These are phyloP conservation scores for Lophium mytilinum DNA, from an alignment of 495 filamentous ascomycete genomes.

Conservation along the genomic window DNA sequence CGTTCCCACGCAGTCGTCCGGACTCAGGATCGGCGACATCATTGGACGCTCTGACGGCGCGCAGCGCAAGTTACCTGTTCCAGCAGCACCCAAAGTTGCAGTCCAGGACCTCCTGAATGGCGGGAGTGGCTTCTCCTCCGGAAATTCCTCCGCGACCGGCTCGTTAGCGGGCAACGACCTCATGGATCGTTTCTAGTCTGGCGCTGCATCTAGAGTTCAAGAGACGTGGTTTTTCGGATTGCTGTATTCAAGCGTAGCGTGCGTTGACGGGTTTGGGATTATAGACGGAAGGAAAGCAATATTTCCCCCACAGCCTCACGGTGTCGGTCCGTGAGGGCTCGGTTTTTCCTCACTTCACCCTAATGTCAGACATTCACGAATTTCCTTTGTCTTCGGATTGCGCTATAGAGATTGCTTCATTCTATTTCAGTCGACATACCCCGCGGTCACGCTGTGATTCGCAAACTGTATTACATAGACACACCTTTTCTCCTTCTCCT, in stretches of 20 bases:
- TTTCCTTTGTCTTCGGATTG: constrained; percentile 6
- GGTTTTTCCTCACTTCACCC: neutral
- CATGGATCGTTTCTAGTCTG: constrained; percentile 19
- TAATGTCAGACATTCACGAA: constrained; percentile 11
- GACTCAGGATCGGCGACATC: constrained; percentile 83
- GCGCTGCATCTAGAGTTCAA: constrained; percentile 10
- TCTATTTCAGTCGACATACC: constrained; percentile 11
- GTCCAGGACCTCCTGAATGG: constrained; percentile 78
- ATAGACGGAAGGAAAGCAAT: constrained; percentile 8
- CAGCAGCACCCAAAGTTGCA: constrained; percentile 76
- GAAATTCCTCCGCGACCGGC: constrained; percentile 43
- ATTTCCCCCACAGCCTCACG: neutral
- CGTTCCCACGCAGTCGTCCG: constrained; percentile 51
- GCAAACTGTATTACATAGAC: constrained; percentile 16
- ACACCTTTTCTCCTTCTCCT: too few species aligned
- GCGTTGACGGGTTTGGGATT: constrained; percentile 3
- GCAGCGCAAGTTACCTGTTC: constrained; percentile 92
- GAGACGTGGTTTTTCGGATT: constrained; percentile 5
- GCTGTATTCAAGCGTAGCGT: constrained; percentile 18
- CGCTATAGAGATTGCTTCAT: neutral
- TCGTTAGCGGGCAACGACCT: constrained; percentile 38
- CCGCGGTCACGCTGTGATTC: constrained; percentile 16
- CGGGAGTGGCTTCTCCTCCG: constrained; percentile 51
- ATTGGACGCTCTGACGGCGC: constrained; percentile 78
- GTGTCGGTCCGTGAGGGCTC: neutral